Percentiles rank a stretch among this genome's conserved stretches.
phyloP scores from a whole-genome alignment of 2,329 filamentous ascomycete genomes.

The Pseudocercospora macadamiae region DNA sequence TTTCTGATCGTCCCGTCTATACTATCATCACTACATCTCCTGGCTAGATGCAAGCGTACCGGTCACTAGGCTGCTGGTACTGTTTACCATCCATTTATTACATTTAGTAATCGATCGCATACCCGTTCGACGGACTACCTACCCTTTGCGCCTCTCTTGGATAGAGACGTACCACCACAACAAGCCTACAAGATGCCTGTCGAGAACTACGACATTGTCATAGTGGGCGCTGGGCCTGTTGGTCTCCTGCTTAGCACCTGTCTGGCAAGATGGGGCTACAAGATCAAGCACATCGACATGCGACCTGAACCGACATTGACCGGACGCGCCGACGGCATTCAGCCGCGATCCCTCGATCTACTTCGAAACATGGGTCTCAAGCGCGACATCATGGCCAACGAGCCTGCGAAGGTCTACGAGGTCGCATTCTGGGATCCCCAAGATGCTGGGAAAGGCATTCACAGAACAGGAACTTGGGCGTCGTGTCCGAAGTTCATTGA shows the following conservation, averaged over 20 bases:
- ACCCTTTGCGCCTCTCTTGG: neutral
- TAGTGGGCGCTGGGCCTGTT: slow-evolving; percentile 86
- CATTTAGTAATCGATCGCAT: slow-evolving; percentile 13
- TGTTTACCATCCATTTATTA: slow-evolving; percentile 4
- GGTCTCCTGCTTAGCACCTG: slow-evolving; percentile 86
- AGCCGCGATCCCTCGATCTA: slow-evolving; percentile 84
- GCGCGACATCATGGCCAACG: slow-evolving; percentile 81
- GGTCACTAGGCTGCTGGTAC: slow-evolving; percentile 8
- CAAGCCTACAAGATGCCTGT: slow-evolving; percentile 12
- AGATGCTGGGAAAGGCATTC: slow-evolving; percentile 56
- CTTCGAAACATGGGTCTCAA: slow-evolving; percentile 89
- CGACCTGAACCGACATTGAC: slow-evolving; percentile 81
- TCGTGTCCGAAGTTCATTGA: slow-evolving; percentile 83
- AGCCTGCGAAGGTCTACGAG: slow-evolving; percentile 82
- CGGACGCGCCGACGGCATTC: slow-evolving; percentile 87
- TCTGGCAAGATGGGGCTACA: slow-evolving; percentile 90
- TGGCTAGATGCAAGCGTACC: slow-evolving; percentile 9
- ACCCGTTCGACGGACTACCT: neutral
- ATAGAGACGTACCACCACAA: neutral
- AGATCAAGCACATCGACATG: slow-evolving; percentile 93
- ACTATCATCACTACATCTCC: neutral
- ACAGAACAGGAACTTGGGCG: slow-evolving; percentile 71
- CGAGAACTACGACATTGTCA: slow-evolving; percentile 70
- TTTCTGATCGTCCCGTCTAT: slow-evolving; percentile 5
- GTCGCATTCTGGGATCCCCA: slow-evolving; percentile 68